Base-by-base conservation (phyloP, 208 protist genomes). In the Trypanosoma platydactyli region DNA sequence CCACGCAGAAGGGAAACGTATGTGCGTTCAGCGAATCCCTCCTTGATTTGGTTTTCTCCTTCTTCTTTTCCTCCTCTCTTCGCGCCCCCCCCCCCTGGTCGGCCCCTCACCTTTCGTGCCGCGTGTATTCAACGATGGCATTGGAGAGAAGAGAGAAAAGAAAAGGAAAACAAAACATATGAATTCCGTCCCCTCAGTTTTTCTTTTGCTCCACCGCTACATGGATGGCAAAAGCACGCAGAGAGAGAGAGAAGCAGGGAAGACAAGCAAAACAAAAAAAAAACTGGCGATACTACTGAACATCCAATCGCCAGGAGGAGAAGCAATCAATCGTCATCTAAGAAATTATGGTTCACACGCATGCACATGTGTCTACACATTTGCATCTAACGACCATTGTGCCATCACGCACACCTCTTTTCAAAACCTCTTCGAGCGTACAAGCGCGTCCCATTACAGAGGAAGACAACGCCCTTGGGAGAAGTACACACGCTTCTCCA, bases 401-500 rank as follows among this genome's bases (percentile, higher is more conserved):
- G 18, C 46, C 55, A 27, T 67, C 22, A 5, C 40, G 35, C 27
- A 27, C 42, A 4, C 65, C 48, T 33, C 50, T 61, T 16, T 71
- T 53, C 7, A 52, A 22, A 11, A 49, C 20, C 25, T 61, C 51
- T 33, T 38, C 5, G 3, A 49, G 12, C 9, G 9, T 9, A 38
- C 33, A 38, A 11, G 33, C 9, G 33, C 9, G 33, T 38, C 3
- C 25, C 12, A 12, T 29, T 64, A 74, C 41, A 25, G 29, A 3
- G 29, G 50, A 9, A 67, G 53, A 20, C 61, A 62, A 0, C 75
- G 65, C 15, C 61, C 64, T 5, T 76, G 57, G 13, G 79, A 71
- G 71, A 81, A 91, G 63, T 85, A 91, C 58, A 91, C 74, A 20
- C 73, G 65, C 60, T 87, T 88, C 73, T 94, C 83, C 79, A 94